Evolutionary conservation across 768 basidiomycete species (phyloP), one percentile per base, ranked within the genome.

Genomic region (Agaricus blazei): DNA sequence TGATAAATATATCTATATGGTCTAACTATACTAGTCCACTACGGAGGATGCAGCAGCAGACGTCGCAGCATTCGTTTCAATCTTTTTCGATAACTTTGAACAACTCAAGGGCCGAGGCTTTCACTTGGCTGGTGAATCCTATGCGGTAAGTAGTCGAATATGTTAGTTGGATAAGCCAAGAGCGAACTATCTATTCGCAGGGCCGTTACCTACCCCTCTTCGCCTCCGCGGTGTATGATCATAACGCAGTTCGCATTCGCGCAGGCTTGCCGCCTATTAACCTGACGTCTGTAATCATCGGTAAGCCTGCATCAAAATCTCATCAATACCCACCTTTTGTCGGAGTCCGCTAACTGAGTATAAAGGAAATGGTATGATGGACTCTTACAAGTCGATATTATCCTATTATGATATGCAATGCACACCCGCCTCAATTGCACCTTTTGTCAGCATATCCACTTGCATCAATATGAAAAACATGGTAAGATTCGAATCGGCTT

Each of bases 1-100:
- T 1, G 31, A 31, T 37, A 28, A 34, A 27, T 36, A 26, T 26
- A 31, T 11, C 28, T 9, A 24, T 26, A 31, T 4, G 15, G 6
- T 40, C 54, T 8, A 15, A 15, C 0, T 38, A 15, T 37, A 15
- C 0, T 41, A 85, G 84, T 75, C 76, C 49, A 90, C 86, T 0
- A 88, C 90, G 0, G 89, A 92, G 67, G 84, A 84, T n/a, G 90
- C 90, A 0, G 86, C 88, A 3, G 80, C 79, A 58, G 86, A 92
- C 62, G 72, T 91, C 38, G 76, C 85, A 48, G 84, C 88, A 0
- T 92, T 92, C 68, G 73, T 91, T 51, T 72, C 80, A 2, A 85
- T 93, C 53, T 90, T 91, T 70, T 88, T 90, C 61, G 85, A 90
- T 59, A 84, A 84, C 0, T 93, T 92, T 72, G 72, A 75, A 12